Conservation (phyloP, 768 basidiomycete genomes). For the Agrocybe chaxingu region DNA sequence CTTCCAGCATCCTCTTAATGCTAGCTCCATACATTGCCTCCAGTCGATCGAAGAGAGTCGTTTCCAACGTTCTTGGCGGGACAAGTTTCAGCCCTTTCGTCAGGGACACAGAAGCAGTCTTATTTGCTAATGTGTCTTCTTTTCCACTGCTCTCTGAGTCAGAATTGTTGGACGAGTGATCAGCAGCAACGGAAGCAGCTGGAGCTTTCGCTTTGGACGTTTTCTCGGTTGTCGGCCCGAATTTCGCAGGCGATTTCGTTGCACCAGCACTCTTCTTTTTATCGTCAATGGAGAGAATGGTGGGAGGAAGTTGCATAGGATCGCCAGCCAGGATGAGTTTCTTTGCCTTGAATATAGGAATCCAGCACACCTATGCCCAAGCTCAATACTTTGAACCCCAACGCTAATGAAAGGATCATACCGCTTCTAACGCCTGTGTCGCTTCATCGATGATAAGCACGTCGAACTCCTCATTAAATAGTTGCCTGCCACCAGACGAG, state of each 20-base stretch:
- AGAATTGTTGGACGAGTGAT: neutral
- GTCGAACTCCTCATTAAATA: slow-evolving; percentile 79
- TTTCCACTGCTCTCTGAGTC: slow-evolving; percentile 3
- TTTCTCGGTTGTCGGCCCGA: slow-evolving; percentile 3
- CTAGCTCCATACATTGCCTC: slow-evolving; percentile 81
- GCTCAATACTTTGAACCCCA: slow-evolving; percentile 6
- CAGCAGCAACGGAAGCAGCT: neutral
- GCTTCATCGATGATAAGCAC: slow-evolving; percentile 97
- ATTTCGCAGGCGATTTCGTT: neutral
- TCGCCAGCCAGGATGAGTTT: slow-evolving; percentile 92
- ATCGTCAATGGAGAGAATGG: slow-evolving; percentile 70
- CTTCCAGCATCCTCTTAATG: slow-evolving; percentile 83
- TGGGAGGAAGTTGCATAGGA: slow-evolving; percentile 94
- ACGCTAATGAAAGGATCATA: slow-evolving; percentile 28
- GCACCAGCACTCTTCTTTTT: slow-evolving; percentile 17
- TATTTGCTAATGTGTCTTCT: slow-evolving; percentile 14
- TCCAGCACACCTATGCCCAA: slow-evolving; percentile 75
- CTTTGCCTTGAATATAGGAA: slow-evolving; percentile 89
- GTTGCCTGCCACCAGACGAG: slow-evolving; percentile 82
- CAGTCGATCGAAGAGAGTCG: slow-evolving; percentile 89
- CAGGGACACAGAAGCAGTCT: slow-evolving; percentile 13
- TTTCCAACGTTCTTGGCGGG: slow-evolving; percentile 75
- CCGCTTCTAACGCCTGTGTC: slow-evolving; percentile 94
- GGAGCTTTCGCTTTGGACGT: neutral
- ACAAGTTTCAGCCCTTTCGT: slow-evolving; percentile 20